Conservation (phyloP, 768 basidiomycete genomes). For the Calvatia gigantea region DNA sequence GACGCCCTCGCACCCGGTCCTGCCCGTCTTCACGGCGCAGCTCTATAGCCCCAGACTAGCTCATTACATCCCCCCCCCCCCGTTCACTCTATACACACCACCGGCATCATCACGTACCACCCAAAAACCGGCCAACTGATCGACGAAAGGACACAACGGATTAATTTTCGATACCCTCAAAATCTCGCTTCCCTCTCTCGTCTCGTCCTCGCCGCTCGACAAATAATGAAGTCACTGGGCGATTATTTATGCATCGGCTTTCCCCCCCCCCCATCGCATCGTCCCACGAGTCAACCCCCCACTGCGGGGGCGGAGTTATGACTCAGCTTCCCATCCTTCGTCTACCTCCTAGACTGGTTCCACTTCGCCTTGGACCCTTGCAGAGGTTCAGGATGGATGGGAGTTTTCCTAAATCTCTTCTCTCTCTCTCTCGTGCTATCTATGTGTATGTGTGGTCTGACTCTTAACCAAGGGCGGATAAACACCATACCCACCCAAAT, state of each 20-base stretch:
- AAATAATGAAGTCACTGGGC: not conserved
- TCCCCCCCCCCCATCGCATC: not conserved
- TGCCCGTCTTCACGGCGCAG: conserved; percentile 16
- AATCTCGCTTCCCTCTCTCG: not conserved
- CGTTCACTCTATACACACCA: conserved; percentile 3
- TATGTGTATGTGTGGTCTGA: not conserved
- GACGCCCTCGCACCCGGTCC: conserved; percentile 25
- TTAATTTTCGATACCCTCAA: conserved; percentile 4
- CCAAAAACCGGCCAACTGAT: conserved; percentile 1
- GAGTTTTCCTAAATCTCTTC: not conserved
- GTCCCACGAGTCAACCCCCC: conserved; percentile 3
- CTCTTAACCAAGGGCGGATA: not conserved
- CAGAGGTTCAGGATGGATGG: conserved; percentile 6
- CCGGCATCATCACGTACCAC: not conserved
- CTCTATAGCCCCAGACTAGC: conserved; percentile 14
- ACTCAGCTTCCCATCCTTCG: not conserved
- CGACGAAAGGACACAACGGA: conserved; percentile 9
- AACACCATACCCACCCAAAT: not conserved
- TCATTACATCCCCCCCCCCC: too few relatives aligned
- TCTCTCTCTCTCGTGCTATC: conserved; percentile 1
- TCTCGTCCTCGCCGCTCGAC: conserved; percentile 4
- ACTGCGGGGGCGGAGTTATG: conserved; percentile 4
- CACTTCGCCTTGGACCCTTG: conserved; percentile 10
- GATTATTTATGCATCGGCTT: conserved; percentile 1
- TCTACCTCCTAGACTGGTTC: conserved; percentile 8